phyloP scores from a whole-genome alignment of 1,284 basidiomycete species.

The Puccinia coronata region DNA sequence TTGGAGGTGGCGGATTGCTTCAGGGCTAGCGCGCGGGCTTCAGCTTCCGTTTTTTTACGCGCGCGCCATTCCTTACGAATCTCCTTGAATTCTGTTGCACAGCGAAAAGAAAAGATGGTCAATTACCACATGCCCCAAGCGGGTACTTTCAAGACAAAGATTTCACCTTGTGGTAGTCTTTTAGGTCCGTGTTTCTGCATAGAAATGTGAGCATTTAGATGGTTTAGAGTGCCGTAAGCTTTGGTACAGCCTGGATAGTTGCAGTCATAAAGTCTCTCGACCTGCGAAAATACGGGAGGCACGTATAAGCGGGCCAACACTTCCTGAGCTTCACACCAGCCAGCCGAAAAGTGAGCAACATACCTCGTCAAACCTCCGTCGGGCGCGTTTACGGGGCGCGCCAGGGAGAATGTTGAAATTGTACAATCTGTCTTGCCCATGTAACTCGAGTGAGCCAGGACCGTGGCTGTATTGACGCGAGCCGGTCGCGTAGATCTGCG shows the following conservation, averaged over 20 bases:
- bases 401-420: constrained; percentile 41
- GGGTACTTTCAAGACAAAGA: constrained; percentile 43
- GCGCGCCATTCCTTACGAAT: constrained; percentile 93
- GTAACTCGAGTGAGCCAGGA: background rate
- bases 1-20: constrained; percentile 7
- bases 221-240: constrained; percentile 72
- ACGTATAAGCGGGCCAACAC: background rate
- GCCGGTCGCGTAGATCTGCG: background rate
- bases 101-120: background rate
- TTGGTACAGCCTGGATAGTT: constrained; percentile 79
- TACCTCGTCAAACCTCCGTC: constrained; percentile 75
- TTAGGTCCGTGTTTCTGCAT: constrained; percentile 88
- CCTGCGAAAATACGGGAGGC: no score
- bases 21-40: constrained; percentile 51
- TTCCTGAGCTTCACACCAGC: background rate
- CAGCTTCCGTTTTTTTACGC: constrained; percentile 75
- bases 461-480: background rate
- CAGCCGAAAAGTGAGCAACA: background rate
- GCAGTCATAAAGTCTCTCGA: constrained; percentile 85
- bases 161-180: constrained; percentile 71
- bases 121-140: no score
- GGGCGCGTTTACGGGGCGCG: constrained; percentile 71
- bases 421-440: constrained; percentile 11
- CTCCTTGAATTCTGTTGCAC: constrained; percentile 83
- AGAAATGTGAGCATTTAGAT: constrained; percentile 85